A percentile compares a stretch with the other conserved stretches of the same genome.
These are phyloP conservation scores for Candida boidinii DNA, from an alignment of 805 yeast genomes.

Conservation along the genomic window DNA sequence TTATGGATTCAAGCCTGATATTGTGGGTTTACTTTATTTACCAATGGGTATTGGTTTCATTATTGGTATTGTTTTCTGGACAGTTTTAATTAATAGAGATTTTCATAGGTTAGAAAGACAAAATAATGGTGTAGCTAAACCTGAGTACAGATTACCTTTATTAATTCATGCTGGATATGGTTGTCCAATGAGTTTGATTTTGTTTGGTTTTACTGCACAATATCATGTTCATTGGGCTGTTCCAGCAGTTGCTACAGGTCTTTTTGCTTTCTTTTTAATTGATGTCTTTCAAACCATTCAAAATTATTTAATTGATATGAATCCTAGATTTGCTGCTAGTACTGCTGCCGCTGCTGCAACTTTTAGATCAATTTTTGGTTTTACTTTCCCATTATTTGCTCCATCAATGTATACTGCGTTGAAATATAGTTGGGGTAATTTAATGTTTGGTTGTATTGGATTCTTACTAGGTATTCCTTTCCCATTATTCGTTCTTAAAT, in stretches of 20 bases:
- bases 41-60: constrained; percentile 34
- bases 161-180: constrained; percentile 31
- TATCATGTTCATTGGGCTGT: constrained; percentile 31
- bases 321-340: constrained; percentile 57
- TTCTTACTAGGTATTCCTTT: constrained; percentile 53
- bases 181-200: constrained; percentile 38
- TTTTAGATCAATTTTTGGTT: constrained; percentile 54
- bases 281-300: constrained; percentile 57
- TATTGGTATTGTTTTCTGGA: constrained; percentile 30
- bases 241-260: constrained; percentile 48
- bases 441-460: constrained; percentile 50
- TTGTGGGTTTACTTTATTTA: constrained; percentile 35
- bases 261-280: constrained; percentile 51
- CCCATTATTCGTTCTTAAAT: constrained; percentile 46
- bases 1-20: constrained; percentile 29
- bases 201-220: constrained; percentile 34
- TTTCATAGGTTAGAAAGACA: constrained; percentile 37
- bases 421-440: constrained; percentile 66
- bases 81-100: constrained; percentile 33
- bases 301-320: constrained; percentile 60
- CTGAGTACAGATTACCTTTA: constrained; percentile 36
- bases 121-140: constrained; percentile 37
- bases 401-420: constrained; percentile 41
- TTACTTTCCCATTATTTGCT: constrained; percentile 57
- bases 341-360: constrained; percentile 60